Conservation (phyloP, 345 rosid species). For the Dipteronia dyeriana region DNA sequence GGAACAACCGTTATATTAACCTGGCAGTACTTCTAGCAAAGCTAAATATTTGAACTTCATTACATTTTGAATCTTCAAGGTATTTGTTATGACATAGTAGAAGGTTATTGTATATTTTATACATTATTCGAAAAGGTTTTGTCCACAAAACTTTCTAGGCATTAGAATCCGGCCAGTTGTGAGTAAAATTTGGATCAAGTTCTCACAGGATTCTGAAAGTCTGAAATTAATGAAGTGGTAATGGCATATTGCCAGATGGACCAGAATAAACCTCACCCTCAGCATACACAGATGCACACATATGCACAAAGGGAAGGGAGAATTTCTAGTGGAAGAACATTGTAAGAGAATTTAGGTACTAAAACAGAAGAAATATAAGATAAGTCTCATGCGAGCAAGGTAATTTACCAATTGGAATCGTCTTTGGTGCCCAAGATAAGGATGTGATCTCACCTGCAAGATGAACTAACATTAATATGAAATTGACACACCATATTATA, state of each 20-base stretch:
- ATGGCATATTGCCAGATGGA: background rate
- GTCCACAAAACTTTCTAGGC: background rate
- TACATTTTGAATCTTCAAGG: background rate
- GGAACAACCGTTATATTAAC: background rate
- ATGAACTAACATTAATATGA: conserved; percentile 8
- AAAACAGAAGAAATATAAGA: background rate
- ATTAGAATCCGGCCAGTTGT: background rate
- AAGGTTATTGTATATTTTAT: background rate
- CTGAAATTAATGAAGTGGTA: background rate
- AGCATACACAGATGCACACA: background rate
- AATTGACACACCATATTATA: background rate
- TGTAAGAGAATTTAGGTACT: background rate
- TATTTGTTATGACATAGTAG: background rate
- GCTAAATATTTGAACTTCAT: background rate
- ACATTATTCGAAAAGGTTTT: background rate
- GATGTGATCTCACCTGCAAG: conserved; percentile 83
- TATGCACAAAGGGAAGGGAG: background rate
- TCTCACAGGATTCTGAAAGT: background rate
- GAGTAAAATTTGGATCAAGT: background rate
- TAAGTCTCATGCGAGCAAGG: background rate
- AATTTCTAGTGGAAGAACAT: background rate
- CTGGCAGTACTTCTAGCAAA: background rate
- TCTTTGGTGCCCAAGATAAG: conserved; percentile 75
- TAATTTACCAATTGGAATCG: conserved; percentile 62
- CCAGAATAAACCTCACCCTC: background rate